phyloP scores from a whole-genome alignment of 768 basidiomycete genomes.

The Ramaria rubella region DNA sequence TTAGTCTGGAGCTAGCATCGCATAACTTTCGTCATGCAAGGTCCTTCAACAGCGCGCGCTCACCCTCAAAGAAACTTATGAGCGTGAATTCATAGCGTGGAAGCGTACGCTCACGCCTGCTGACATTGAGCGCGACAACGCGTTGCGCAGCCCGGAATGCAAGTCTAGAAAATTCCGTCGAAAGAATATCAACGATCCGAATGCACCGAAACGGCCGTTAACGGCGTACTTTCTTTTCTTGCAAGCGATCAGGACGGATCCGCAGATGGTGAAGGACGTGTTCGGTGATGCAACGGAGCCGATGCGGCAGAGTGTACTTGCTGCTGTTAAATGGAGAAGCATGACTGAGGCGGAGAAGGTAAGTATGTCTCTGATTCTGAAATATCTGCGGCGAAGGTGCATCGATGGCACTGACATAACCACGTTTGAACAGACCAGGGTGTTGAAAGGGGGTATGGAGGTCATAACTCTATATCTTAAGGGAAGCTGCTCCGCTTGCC shows the following conservation, averaged over 20 bases:
- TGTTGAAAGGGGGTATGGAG: background rate
- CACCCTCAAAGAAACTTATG: constrained; percentile 77
- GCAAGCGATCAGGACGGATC: constrained; percentile 80
- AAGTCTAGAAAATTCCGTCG: constrained; percentile 89
- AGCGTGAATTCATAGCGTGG: constrained; percentile 76
- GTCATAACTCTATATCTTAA: background rate
- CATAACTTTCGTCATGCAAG: constrained; percentile 15
- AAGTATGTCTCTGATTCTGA: background rate
- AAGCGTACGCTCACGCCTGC: constrained; percentile 77
- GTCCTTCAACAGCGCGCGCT: constrained; percentile 63
- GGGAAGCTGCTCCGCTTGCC: background rate
- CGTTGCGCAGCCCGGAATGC: constrained; percentile 83
- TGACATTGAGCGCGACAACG: constrained; percentile 93
- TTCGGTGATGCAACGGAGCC: constrained; percentile 90
- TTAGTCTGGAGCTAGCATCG: constrained; percentile 15
- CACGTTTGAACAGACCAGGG: background rate
- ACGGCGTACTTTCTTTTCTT: constrained; percentile 95
- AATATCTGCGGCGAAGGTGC: background rate
- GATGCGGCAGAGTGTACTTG: constrained; percentile 89
- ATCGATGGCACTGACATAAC: background rate
- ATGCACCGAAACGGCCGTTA: constrained; percentile 94
- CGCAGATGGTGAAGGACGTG: constrained; percentile 64
- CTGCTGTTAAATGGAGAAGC: constrained; percentile 34
- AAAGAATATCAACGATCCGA: constrained; percentile 94
- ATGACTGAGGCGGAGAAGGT: background rate